Percentiles rank a stretch among this genome's conserved stretches.
Evolutionary conservation across 2,329 filamentous ascomycete species (phyloP).

Genomic region (Venturia carpophila): DNA sequence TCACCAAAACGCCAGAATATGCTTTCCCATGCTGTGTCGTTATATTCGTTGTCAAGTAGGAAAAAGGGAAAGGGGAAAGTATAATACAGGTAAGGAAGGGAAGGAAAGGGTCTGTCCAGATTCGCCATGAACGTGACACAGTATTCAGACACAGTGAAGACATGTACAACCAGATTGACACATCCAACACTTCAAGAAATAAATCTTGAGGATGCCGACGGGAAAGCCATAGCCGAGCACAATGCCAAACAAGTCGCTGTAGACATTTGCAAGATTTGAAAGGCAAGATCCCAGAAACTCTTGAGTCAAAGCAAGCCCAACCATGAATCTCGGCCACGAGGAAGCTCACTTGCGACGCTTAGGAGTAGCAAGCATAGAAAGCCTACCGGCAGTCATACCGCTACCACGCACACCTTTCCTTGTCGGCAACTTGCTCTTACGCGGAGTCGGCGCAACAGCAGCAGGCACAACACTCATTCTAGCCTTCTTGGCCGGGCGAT

Average conservation of each 20-base stretch:
- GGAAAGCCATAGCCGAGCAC: not conserved
- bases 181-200: not conserved
- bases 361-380: conserved; percentile 33
- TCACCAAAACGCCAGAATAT: conserved; percentile 8
- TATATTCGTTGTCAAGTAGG: not conserved
- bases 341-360: conserved; percentile 23
- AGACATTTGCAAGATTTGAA: not conserved
- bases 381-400: conserved; percentile 31
- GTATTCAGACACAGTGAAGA: not conserved
- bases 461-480: conserved; percentile 16
- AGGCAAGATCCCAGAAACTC: not conserved
- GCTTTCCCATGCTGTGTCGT: not conserved
- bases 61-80: not conserved
- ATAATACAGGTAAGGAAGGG: not conserved
- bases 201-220: not conserved
- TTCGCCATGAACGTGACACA: not conserved
- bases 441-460: conserved; percentile 3
- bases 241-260: not conserved
- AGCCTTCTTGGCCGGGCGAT: conserved; percentile 21
- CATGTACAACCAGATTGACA: not conserved
- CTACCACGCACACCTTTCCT: conserved; percentile 24
- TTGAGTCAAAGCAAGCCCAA: not conserved
- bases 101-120: not conserved
- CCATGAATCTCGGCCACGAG: not conserved
- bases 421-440: conserved; percentile 10